These are phyloP conservation scores for Hypocreales sp. DNA, from an alignment of 2,329 filamentous ascomycete species.

Conservation along the genomic window DNA sequence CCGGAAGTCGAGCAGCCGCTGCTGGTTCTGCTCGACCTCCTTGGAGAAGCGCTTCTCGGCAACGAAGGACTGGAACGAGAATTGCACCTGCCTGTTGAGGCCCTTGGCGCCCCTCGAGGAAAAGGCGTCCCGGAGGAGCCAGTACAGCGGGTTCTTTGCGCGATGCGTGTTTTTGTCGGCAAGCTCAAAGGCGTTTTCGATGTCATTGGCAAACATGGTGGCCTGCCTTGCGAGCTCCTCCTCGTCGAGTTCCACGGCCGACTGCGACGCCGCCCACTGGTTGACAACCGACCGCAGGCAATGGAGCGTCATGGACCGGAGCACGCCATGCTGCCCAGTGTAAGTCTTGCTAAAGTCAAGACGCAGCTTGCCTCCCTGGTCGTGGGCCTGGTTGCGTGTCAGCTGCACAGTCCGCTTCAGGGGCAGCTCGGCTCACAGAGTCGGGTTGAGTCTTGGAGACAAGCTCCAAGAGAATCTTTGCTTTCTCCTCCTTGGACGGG, in stretches of 20 bases:
- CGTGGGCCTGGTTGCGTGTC: constrained; percentile 1
- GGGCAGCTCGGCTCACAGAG: too few species aligned
- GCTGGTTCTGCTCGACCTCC: constrained; percentile 41
- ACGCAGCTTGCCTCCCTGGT: constrained; percentile 7
- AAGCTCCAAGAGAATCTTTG: too few species aligned
- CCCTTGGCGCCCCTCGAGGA: constrained; percentile 32
- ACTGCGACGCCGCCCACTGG: too few species aligned
- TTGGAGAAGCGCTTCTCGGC: constrained; percentile 40
- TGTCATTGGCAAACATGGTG: constrained; percentile 25
- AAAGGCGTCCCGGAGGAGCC: constrained; percentile 44
- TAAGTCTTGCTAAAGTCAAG: too few species aligned
- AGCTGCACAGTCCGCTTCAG: too few species aligned
- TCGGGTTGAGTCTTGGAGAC: too few species aligned
- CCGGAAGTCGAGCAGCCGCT: constrained; percentile 63
- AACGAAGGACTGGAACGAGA: constrained; percentile 52
- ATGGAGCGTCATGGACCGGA: too few species aligned
- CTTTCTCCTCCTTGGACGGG: too few species aligned
- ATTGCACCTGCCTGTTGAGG: constrained; percentile 43
- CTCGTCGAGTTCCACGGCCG: too few species aligned
- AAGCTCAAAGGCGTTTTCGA: constrained; percentile 28
- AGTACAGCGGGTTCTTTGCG: constrained; percentile 38
- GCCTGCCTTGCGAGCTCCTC: constrained; percentile 28
- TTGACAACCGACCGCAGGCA: too few species aligned
- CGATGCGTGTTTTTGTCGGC: constrained; percentile 22
- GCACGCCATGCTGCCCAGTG: too few species aligned